Evolutionary conservation across 257 asterid genomes (phyloP), one percentile per base, ranked within the genome.

Genomic region (Nicotiana noctiflora): DNA sequence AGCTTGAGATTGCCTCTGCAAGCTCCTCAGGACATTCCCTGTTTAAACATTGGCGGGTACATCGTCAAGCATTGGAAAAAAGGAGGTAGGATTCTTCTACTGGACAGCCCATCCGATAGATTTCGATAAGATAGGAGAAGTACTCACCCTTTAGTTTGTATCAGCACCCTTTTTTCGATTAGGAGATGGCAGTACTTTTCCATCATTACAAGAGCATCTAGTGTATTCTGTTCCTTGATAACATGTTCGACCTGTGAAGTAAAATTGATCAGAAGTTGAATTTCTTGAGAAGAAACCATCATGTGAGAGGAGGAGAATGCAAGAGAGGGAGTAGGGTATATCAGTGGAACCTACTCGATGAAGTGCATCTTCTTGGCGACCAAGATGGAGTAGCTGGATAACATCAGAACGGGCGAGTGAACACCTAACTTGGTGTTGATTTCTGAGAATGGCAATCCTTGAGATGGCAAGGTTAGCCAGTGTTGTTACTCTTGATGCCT

Each of bases 1-100:
- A 84, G 77, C 85, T 81, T 6, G 86, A 86, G 21, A 84, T 82
- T 31, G 85, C 86, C 86, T 87, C 92, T 55, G 82, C 83, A 8
- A 86, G 85, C 57, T 87, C 89, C 40, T 86, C 86, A 32, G 90
- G 89, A 59, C 89, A 87, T 46, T 82, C 88, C 82, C 90, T 89
- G 78, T 65, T 63, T 12, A 75, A 23, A 56, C 6, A 25, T 52
- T 2, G 9, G 44, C 2, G 8, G 13, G 66, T 14, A 65, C 4
- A 29, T 19, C 53, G 34, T 19, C 49, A 23, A 27, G 55, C 64
- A 52, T 37, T 29, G 8, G 13, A 18, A 17, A 55, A 13, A 13
- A 19, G 8, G 4, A 2, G 49, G 8, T 1, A 27, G 40, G 18
- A 11, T 5, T 6, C 19, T 51, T 5, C 9, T 61, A 2, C 12